Evolutionary conservation across 768 basidiomycete species (phyloP).

Genomic region (Tricholoma hemisulphureum): DNA sequence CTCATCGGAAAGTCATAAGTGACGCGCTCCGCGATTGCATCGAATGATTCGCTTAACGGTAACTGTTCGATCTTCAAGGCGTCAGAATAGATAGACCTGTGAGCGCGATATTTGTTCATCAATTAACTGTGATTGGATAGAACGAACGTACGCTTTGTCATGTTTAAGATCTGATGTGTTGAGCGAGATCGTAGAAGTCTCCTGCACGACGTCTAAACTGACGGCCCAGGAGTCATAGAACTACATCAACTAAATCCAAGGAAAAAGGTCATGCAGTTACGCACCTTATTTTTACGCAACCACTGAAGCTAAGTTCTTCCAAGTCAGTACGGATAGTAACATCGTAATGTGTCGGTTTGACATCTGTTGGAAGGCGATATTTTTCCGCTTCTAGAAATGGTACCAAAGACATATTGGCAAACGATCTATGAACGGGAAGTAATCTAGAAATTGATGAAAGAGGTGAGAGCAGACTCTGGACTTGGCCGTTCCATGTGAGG

Average conservation of each 20-base stretch:
- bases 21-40: slow-evolving; percentile 63
- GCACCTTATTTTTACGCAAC: slow-evolving; percentile 70
- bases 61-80: slow-evolving; percentile 48
- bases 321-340: slow-evolving; percentile 81
- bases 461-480: background rate
- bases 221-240: background rate
- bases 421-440: slow-evolving; percentile 14
- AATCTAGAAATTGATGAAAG: slow-evolving; percentile 9
- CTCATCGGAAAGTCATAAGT: slow-evolving; percentile 55
- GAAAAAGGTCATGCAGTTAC: slow-evolving; percentile 19
- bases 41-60: slow-evolving; percentile 47
- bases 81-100: slow-evolving; percentile 51
- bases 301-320: slow-evolving; percentile 69
- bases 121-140: background rate
- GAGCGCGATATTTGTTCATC: background rate
- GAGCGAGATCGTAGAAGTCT: slow-evolving; percentile 62
- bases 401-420: slow-evolving; percentile 29
- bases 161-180: slow-evolving; percentile 64
- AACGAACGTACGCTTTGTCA: slow-evolving; percentile 43
- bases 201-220: slow-evolving; percentile 62
- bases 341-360: slow-evolving; percentile 76
- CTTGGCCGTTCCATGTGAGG: slow-evolving; percentile 8
- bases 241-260: background rate
- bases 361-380: slow-evolving; percentile 64
- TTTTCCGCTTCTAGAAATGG: slow-evolving; percentile 26